A percentile compares a stretch with the other conserved stretches of the same genome.
These are phyloP conservation scores for Candida sp. DNA, from an alignment of 1,139 yeast genomes.

Conservation along the genomic window DNA sequence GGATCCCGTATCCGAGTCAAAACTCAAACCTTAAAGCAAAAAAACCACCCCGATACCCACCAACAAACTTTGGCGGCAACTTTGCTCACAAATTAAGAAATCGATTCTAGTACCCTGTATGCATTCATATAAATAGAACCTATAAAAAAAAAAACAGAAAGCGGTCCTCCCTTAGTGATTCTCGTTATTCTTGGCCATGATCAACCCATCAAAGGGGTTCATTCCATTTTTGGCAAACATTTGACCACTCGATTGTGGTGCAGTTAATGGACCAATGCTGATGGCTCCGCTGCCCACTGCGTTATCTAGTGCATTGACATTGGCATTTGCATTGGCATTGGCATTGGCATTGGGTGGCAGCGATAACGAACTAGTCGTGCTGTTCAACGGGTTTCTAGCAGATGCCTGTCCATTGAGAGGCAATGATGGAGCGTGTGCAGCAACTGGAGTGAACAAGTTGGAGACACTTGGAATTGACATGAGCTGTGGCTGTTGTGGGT, in stretches of 20 bases:
- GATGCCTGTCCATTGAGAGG: constrained; percentile 22
- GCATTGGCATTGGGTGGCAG: constrained; percentile 12
- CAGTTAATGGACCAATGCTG: constrained; percentile 26
- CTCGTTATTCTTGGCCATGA: constrained; percentile 26
- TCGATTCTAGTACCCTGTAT: neutral
- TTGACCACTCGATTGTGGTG: constrained; percentile 43
- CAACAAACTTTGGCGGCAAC: neutral
- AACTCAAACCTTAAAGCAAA: neutral
- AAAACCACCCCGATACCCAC: neutral
- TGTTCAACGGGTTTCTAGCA: constrained; percentile 33
- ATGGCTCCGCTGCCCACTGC: neutral
- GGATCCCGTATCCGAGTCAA: neutral
- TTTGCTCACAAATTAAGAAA: neutral
- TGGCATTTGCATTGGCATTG: too few species aligned
- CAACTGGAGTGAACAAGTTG: constrained; percentile 37
- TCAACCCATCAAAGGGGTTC: constrained; percentile 48
- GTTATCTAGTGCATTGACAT: constrained; percentile 20
- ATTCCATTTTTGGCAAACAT: constrained; percentile 38
- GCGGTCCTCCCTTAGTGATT: neutral
- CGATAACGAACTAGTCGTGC: neutral
- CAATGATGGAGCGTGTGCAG: constrained; percentile 31
- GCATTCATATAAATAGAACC: neutral
- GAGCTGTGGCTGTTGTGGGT: constrained; percentile 9
- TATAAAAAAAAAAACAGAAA: neutral
- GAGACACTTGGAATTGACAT: constrained; percentile 20